Base-by-base conservation (phyloP, 352 stramenopile species). In the Globisporangium solare region DNA sequence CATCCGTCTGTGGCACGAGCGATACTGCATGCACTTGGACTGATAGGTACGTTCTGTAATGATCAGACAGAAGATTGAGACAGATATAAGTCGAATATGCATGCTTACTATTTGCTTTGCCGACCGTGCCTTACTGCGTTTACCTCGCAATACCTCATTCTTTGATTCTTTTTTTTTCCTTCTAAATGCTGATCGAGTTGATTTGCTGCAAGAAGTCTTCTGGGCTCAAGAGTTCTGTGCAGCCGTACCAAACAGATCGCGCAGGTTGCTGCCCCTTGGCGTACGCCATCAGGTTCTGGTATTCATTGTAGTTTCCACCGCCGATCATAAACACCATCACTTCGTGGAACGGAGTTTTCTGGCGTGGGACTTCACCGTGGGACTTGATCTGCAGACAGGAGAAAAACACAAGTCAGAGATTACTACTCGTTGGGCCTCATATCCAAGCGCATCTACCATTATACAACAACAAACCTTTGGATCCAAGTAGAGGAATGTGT, bases 181-280 rank as follows among this genome's bases (percentile, higher is more conserved):
- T 52, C 73, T 72, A 91, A 39, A 78, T 66, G 47, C 66, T 70
- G 49, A 91, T 91, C 21, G 70, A 78, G 50, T 71, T 78, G 48
- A 96, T 79, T 61, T 97, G 89, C 40, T 87, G 61, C 60, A 97
- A 71, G 66, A 97, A 97, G n/a, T 82, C 78, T 51, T 97, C 83
- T 0, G 88, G 82, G 41, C 89, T 94, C 47, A 96, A 60, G 47
- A 97, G 61, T 66, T 97, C 89, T 27, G 89, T 97, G 60, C 86
- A 93, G 21, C 89, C 89, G 61, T 96, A 97, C 69, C 83, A 91
- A 31, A 97, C 70, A 35, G 76, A 83, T 3, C 88, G 74, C 13
- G 79, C 73, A 2, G 73, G 67, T 47, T 88, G 73, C 61, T 86
- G 70, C 2, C 68, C 77, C 64, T 91, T 90, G 45, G 80, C 74